phyloP scores from a whole-genome alignment of 2,329 filamentous ascomycete species.

The Chalaropsis thielavioides region DNA sequence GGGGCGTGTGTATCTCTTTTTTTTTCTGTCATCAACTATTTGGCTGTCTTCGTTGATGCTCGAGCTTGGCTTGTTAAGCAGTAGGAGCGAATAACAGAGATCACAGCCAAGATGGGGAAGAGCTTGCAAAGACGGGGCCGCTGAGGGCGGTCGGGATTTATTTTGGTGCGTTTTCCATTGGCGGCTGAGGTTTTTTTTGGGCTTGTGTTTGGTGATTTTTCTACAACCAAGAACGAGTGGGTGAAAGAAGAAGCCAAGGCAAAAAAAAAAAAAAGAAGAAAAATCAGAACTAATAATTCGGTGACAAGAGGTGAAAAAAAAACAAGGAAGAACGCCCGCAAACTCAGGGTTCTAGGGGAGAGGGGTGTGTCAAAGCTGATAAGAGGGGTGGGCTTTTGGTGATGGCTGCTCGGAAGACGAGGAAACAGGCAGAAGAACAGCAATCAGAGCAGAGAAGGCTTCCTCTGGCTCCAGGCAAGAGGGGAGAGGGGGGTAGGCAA shows the following conservation, averaged over 20 bases:
- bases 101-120: neutral
- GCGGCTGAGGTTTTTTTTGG: slow-evolving; percentile 1
- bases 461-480: neutral
- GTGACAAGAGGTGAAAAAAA: neutral
- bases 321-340: neutral
- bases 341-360: neutral
- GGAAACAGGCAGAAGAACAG: neutral
- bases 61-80: neutral
- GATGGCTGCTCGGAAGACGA: neutral
- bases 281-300: neutral
- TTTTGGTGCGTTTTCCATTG: too few species aligned
- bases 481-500: neutral
- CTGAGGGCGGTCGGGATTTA: neutral
- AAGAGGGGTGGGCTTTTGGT: neutral
- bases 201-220: too few species aligned
- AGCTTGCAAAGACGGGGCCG: slow-evolving; percentile 2
- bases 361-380: neutral
- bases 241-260: too few species aligned
- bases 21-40: neutral
- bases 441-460: neutral
- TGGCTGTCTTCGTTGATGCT: neutral
- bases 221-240: too few species aligned
- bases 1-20: slow-evolving; percentile 5
- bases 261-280: neutral
- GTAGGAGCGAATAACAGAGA: neutral